Base-by-base conservation (phyloP, 257 asterid genomes). In the Lycium barbarum region DNA sequence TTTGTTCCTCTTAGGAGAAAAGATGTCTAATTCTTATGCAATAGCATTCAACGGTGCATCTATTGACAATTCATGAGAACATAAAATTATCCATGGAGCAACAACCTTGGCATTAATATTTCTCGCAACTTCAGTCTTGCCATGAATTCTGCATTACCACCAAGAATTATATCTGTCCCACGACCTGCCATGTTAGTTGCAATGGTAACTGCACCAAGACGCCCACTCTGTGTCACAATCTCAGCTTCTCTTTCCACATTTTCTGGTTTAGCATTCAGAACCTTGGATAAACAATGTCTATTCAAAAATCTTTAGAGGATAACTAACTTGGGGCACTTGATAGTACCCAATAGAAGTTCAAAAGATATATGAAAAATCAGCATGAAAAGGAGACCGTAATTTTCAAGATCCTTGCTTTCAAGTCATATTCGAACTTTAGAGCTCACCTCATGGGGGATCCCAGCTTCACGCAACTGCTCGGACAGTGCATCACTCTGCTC, bases 161-260 rank as follows among this genome's bases (percentile, higher is more conserved):
- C 99, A 84, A 97, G 98, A 88, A 97, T 97, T 66, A 97, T 97
- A 91, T 97, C 99, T 12, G 99, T 97, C 36, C 99, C 99, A 87
- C 99, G 98, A 80, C 99, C 99, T 81, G 99, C 99, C 99, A 97
- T 95, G 90, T 97, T 97, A 80, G 99, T 97, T 66, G 99, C 99
- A 88, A 97, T 97, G 83, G 99, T 97, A 85, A 97, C 98, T 35
- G 97, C 97, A 87, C 99, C 98, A 80, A 93, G 92, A 84, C 99
- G 98, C 84, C 99, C 99, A 90, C 99, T 97, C 87, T 97, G 99
- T 87, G 98, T 98, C 87, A 97, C 98, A 92, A 97, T 97, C 93
- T 97, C 99, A 88, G 99, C 99, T 91, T 97, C 99, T 90, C 99
- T 90, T 90, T 97, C 99, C 92, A 97, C 99, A 88, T 97, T 97